Conservation (phyloP, 108 stramenopile species). For the Pseudonitzschia delicatissima region DNA sequence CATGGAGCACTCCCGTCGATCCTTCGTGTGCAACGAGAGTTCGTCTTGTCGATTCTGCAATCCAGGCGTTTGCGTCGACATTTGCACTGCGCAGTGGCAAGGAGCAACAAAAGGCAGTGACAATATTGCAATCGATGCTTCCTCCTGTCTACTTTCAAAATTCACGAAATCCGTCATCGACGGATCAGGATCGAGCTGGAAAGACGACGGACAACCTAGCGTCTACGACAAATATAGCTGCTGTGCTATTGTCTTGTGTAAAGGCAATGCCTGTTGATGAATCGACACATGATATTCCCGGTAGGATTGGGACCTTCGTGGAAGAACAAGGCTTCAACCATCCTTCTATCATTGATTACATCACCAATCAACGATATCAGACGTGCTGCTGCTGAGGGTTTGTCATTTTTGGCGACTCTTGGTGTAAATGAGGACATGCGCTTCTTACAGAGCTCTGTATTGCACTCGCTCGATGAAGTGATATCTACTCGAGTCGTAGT, state of each 20-base stretch:
- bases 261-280: constrained; percentile 74
- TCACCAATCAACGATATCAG: constrained; percentile 54
- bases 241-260: constrained; percentile 72
- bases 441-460: constrained; percentile 73
- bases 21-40: constrained; percentile 68
- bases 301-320: constrained; percentile 80
- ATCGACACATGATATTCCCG: constrained; percentile 63
- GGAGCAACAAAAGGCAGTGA: constrained; percentile 70
- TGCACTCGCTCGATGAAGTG: constrained; percentile 80
- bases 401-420: constrained; percentile 71
- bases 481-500: constrained; percentile 48
- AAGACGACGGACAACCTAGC: constrained; percentile 59
- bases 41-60: constrained; percentile 76
- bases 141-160: constrained; percentile 24
- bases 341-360: constrained; percentile 67
- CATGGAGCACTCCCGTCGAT: constrained; percentile 70
- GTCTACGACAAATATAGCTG: constrained; percentile 55
- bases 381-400: constrained; percentile 79
- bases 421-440: constrained; percentile 79
- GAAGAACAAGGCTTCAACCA: constrained; percentile 78
- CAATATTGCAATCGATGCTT: constrained; percentile 56
- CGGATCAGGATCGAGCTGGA: constrained; percentile 25
- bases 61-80: constrained; percentile 83
- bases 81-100: constrained; percentile 79
- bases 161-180: background rate